These are phyloP conservation scores for Mycosarcoma mackinlayi DNA, from an alignment of 1,284 basidiomycete species.

Conservation along the genomic window DNA sequence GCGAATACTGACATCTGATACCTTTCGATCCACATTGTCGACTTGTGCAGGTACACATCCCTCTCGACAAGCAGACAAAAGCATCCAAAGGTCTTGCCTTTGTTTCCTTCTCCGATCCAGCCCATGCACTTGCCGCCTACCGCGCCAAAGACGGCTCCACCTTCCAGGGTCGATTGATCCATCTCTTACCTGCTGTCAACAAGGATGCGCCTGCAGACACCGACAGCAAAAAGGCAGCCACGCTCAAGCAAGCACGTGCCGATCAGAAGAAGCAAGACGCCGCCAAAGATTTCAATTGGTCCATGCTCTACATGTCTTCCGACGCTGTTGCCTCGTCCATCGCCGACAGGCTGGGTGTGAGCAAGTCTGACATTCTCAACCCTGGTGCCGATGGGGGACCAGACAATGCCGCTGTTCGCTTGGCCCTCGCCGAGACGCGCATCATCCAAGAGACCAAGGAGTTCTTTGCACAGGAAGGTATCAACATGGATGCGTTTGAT, in stretches of 20 bases:
- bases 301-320: slow-evolving; percentile 95
- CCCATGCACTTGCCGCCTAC: slow-evolving; percentile 80
- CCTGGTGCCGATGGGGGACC: slow-evolving; percentile 42
- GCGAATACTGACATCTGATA: slow-evolving; percentile 18
- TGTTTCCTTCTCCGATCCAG: slow-evolving; percentile 77
- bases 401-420: slow-evolving; percentile 78
- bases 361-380: slow-evolving; percentile 87
- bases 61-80: slow-evolving; percentile 77
- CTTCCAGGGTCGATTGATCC: slow-evolving; percentile 90
- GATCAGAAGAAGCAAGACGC: slow-evolving; percentile 79
- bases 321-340: slow-evolving; percentile 87
- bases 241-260: slow-evolving; percentile 73
- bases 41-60: slow-evolving; percentile 79
- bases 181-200: slow-evolving; percentile 85
- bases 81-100: slow-evolving; percentile 80
- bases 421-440: slow-evolving; percentile 94
- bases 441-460: slow-evolving; percentile 94
- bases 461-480: slow-evolving; percentile 75
- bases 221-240: slow-evolving; percentile 28
- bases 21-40: slow-evolving; percentile 2
- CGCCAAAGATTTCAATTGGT: slow-evolving; percentile 93
- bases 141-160: slow-evolving; percentile 82
- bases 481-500: slow-evolving; percentile 70
- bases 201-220: slow-evolving; percentile 66
- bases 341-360: slow-evolving; percentile 81